Base-by-base conservation (phyloP, 148 eudicot species). In the Silene uniflora region DNA sequence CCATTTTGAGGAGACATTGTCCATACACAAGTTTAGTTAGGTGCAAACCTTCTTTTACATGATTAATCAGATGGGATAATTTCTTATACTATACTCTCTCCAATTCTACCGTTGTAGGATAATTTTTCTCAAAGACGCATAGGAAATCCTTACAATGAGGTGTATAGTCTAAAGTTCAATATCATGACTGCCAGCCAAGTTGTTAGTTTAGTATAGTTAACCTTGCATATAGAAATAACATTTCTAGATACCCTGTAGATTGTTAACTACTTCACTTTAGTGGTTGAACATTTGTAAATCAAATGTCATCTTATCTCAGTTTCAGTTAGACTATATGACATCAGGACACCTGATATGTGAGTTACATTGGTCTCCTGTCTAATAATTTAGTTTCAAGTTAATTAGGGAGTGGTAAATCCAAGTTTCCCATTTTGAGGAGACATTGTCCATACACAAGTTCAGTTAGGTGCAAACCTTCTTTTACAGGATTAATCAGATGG, bases 321-420 rank as follows among this genome's bases (percentile, higher is more conserved):
- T 7, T 21, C 64, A n/a, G 90, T 95, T 79, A 89, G 89, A 82
- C 84, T 95, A 49, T 95, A 80, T 76, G 98, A 95, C 77, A 79
- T 88, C 75, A 85, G 98, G 72, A 88, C 92, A 55, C 98, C 96
- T 81, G 90, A 90, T 77, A 81, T 86, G 98, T 95, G 86, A 89
- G 96, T 61, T 29, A 18, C 75, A 7, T 19, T n/a, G 21, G 17
- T 60, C 24, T 52, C 46, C 13, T 55, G 8, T 42, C 6, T 65
- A 60, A 32, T 18, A 32, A 22, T 64, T 62, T 64, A 64, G 67
- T 44, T 55, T 58, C 12, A 12, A 52, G 62, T 52, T 29, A 47
- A n/a, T 5, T 24, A 52, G 62, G 24, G 56, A 47, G 47, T 12
- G 12, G 22, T 69, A 69, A 24, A 5, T 3, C 10, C 35, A 25